Evolutionary conservation across 192 early-diverging fungal genomes (phyloP).

Genomic region (Funneliformis geosporum): DNA sequence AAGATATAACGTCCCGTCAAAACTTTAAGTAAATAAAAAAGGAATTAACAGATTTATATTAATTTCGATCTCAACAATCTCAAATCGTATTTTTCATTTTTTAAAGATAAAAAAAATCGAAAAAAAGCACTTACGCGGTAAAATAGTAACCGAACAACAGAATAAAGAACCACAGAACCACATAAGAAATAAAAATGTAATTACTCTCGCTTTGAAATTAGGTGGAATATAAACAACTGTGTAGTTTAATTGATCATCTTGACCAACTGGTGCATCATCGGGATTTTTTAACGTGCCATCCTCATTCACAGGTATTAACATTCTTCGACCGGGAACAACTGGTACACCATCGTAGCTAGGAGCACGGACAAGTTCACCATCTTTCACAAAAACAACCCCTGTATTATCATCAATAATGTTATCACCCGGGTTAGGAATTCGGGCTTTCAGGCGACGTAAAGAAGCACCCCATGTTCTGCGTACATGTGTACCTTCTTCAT

Average conservation of each 20-base stretch:
- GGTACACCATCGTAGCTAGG: constrained; percentile 85
- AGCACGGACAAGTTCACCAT: constrained; percentile 74
- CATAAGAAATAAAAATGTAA: constrained; percentile 54
- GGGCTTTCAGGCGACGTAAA: constrained; percentile 51
- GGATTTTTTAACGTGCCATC: constrained; percentile 55
- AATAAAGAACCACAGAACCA: constrained; percentile 57
- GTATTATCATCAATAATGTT: constrained; percentile 47
- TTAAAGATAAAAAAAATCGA: background rate
- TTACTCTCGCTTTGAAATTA: constrained; percentile 61
- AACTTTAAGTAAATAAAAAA: constrained; percentile 44
- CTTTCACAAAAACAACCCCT: constrained; percentile 56
- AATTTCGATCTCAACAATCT: too few relatives aligned
- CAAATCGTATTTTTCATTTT: background rate
- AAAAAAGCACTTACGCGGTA: constrained; percentile 43
- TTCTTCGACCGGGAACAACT: constrained; percentile 72
- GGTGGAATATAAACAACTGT: constrained; percentile 84
- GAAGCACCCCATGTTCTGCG: constrained; percentile 55
- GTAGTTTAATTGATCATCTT: constrained; percentile 69
- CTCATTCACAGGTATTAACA: constrained; percentile 78
- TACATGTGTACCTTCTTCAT: constrained; percentile 75
- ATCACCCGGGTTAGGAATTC: constrained; percentile 56
- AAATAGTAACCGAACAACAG: constrained; percentile 48
- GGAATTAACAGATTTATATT: background rate
- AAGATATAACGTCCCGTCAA: constrained; percentile 58
- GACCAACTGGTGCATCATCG: constrained; percentile 62